Evolutionary conservation across 306 rosid genomes (phyloP), one percentile per base, ranked within the genome.

Genomic region (Vigna reflexopilosa): DNA sequence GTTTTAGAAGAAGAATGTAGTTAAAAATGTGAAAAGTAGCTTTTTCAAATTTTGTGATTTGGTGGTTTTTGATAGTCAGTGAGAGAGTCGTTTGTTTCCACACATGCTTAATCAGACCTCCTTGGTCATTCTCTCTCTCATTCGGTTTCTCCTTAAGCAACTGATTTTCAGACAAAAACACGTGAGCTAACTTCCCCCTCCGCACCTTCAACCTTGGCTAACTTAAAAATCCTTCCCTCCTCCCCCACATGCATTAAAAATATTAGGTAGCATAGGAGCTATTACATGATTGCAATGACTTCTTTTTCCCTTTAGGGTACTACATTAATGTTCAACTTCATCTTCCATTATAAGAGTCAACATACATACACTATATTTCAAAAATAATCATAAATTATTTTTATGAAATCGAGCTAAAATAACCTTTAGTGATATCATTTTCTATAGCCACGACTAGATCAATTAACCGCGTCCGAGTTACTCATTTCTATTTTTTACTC

Each of bases 181-280:
- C 92, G 95, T 92, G 97, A 92, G 70, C 95, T 84, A 92, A 88
- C 93, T 80, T 77, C 90, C 90, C 88, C 86, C 85, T 70, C 84
- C 82, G 66, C 86, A 77, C 83, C 81, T 73, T 75, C 52, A 76
- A 77, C 85, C 81, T 66, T 80, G 78, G 57, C 78, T 77, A 69
- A 72, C 83, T 80, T 85, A 83, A 88, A 78, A 83, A 88, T 80
- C 84, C 57, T 26, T 51, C 44, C 49, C 48, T 7, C 13, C 16
- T 34, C 26, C 51, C 76, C 63, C 62, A 70, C 75, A 11, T 0
- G 28, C 62, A 71, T 71, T 72, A 36, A 36, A 72, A 36, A 54
- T 72, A 54, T 52, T 52, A 34, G 76, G 50, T 54, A 42, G 47
- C 47, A 42, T 42, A 71, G 50, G 45, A n/a, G 34, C 50, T 69